These are phyloP conservation scores for Xylariales sp. DNA, from an alignment of 2,329 filamentous ascomycete genomes.

Conservation along the genomic window DNA sequence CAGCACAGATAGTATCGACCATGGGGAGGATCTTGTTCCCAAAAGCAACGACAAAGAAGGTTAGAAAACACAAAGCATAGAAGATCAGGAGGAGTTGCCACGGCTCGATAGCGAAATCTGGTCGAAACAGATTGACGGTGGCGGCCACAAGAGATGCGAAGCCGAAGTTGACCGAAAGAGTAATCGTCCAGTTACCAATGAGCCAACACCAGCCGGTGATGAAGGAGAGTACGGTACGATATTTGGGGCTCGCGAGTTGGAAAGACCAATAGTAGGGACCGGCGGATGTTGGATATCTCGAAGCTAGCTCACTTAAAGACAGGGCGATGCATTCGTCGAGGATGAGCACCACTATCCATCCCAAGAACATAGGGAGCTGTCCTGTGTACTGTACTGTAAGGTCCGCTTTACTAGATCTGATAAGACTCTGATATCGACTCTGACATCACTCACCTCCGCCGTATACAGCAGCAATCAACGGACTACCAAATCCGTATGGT, in stretches of 20 bases:
- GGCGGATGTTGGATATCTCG: constrained; percentile 63
- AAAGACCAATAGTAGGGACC: constrained; percentile 67
- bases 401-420: not conserved
- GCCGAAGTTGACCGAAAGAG: constrained; percentile 65
- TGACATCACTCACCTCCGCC: constrained; percentile 50
- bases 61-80: constrained; percentile 67
- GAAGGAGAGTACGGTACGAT: constrained; percentile 61
- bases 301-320: constrained; percentile 63
- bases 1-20: constrained; percentile 68
- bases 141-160: constrained; percentile 66
- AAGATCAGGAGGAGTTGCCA: constrained; percentile 73
- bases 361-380: constrained; percentile 66
- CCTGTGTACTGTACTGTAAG: constrained; percentile 49
- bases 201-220: constrained; percentile 66
- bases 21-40: constrained; percentile 68
- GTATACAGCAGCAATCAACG: constrained; percentile 53
- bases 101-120: constrained; percentile 60
- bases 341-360: constrained; percentile 65
- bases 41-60: constrained; percentile 66
- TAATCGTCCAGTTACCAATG: constrained; percentile 64
- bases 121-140: constrained; percentile 64
- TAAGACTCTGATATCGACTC: not conserved
- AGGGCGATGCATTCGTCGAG: constrained; percentile 64
- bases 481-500: constrained; percentile 61
- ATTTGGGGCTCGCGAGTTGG: constrained; percentile 56